These are phyloP conservation scores for Cocos nucifera DNA, from an alignment of 176 grass and related monocot species.

Conservation along the genomic window DNA sequence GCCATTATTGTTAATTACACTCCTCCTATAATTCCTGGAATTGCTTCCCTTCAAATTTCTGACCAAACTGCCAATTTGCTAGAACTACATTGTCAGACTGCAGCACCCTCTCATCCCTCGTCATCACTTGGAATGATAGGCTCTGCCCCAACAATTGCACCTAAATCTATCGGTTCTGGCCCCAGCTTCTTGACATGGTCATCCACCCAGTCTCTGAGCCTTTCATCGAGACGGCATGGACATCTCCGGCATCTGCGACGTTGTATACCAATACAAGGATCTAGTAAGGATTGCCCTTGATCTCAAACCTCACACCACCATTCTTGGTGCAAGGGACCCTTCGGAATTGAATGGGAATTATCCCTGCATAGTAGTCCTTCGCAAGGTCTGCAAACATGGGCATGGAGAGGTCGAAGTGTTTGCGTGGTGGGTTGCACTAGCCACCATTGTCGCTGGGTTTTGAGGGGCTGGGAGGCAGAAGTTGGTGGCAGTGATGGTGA, in stretches of 20 bases:
- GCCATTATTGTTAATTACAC: too few species aligned
- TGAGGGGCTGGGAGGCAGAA: constrained; percentile 19
- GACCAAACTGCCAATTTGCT: constrained; percentile 29
- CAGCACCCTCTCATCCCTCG: constrained; percentile 16
- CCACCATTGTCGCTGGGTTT: constrained; percentile 22
- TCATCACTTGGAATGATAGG: constrained; percentile 21
- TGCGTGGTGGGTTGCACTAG: constrained; percentile 25
- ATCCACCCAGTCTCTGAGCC: constrained; percentile 23
- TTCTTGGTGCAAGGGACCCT: constrained; percentile 22
- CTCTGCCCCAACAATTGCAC: constrained; percentile 13
- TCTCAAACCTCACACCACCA: constrained; percentile 23
- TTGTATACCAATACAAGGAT: constrained; percentile 34
- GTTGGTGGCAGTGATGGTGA: constrained; percentile 21
- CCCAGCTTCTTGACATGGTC: constrained; percentile 31
- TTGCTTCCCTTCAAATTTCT: constrained; percentile 9
- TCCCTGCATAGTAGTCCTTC: constrained; percentile 19
- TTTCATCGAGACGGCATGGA: constrained; percentile 17
- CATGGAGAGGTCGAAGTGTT: constrained; percentile 33
- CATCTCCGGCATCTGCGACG: constrained; percentile 22
- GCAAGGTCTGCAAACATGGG: constrained; percentile 23
- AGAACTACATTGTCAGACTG: constrained; percentile 25
- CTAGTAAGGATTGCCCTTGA: constrained; percentile 32
- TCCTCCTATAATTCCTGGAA: not conserved
- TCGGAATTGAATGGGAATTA: constrained; percentile 25
- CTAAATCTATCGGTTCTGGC: constrained; percentile 27